phyloP scores from a whole-genome alignment of 2,329 filamentous ascomycete genomes.

The Ascochyta fabae region DNA sequence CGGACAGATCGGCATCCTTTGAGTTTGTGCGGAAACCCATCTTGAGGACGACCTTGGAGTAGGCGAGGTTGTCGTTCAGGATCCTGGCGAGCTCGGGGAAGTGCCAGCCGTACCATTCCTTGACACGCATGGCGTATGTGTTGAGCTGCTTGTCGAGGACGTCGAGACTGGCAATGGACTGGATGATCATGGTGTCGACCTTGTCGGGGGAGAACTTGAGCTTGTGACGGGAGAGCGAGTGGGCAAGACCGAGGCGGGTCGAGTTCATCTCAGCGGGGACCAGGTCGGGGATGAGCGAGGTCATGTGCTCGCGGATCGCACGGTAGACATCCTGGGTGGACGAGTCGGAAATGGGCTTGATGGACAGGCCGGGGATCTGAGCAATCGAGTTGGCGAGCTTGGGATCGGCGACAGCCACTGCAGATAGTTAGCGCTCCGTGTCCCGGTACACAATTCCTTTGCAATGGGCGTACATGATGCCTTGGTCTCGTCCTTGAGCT shows the following conservation, averaged over 20 bases:
- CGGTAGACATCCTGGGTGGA: constrained; percentile 88
- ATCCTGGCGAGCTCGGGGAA: constrained; percentile 98
- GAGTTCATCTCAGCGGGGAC: constrained; percentile 85
- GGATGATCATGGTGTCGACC: constrained; percentile 99
- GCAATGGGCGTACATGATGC: constrained; percentile 62
- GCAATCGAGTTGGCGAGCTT: constrained; percentile 91
- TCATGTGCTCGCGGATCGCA: constrained; percentile 88
- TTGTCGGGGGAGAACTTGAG: constrained; percentile 98
- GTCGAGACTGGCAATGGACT: constrained; percentile 87
- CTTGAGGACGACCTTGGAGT: constrained; percentile 83
- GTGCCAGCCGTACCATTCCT: constrained; percentile 99
- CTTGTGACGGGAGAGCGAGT: constrained; percentile 92
- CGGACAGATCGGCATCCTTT: constrained; percentile 74
- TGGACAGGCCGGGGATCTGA: constrained; percentile 85
- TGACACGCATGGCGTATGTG: constrained; percentile 97
- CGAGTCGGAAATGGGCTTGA: constrained; percentile 83
- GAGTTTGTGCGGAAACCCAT: constrained; percentile 90
- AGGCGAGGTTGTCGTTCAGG: constrained; percentile 78
- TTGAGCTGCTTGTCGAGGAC: constrained; percentile 99
- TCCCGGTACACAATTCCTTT: background rate
- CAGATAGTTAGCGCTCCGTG: constrained; percentile 19
- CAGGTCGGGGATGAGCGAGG: constrained; percentile 88
- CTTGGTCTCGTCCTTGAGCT: constrained; percentile 97
- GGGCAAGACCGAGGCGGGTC: constrained; percentile 94
- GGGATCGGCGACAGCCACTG: constrained; percentile 85